Percentiles rank a stretch among this genome's conserved stretches.
Evolutionary conservation across 1,139 yeast species (phyloP).

Genomic region (Debaryomyces sp.): DNA sequence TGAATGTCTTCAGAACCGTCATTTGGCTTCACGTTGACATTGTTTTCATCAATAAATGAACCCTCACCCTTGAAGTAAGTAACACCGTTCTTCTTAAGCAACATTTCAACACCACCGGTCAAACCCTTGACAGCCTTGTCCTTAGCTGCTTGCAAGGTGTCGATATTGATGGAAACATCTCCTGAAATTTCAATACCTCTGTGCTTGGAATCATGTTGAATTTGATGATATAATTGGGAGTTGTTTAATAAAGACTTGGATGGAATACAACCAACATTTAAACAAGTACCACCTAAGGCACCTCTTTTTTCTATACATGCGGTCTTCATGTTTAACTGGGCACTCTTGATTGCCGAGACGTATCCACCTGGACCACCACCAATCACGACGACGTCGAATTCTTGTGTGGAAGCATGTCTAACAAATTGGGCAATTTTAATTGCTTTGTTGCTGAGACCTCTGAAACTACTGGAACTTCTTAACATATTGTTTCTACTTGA

Average conservation of each 20-base stretch:
- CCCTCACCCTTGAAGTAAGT: conserved; percentile 94
- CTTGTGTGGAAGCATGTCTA: conserved; percentile 41
- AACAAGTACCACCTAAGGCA: conserved; percentile 94
- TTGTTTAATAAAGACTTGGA: conserved; percentile 95
- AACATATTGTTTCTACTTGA: conserved; percentile 11
- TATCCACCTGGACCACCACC: conserved; percentile 99
- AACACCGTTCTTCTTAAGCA: conserved; percentile 94
- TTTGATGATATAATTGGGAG: conserved; percentile 89
- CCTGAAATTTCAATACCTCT: conserved; percentile 89
- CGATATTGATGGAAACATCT: conserved; percentile 74
- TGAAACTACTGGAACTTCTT: conserved; percentile 12
- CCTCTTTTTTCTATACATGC: conserved; percentile 99
- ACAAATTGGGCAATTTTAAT: conserved; percentile 28
- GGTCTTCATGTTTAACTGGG: conserved; percentile 90
- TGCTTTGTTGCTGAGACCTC: conserved; percentile 12
- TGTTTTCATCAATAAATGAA: conserved; percentile 80
- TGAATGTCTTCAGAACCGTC: conserved; percentile 73
- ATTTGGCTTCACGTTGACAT: conserved; percentile 77
- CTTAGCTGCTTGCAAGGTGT: conserved; percentile 87
- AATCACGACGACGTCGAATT: conserved; percentile 90
- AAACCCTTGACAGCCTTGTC: conserved; percentile 85
- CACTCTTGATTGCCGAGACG: conserved; percentile 98
- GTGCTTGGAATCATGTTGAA: conserved; percentile 77
- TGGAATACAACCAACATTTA: conserved; percentile 98
- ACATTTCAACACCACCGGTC: conserved; percentile 92